Percentiles rank a stretch among this genome's conserved stretches.
phyloP scores from a whole-genome alignment of 2,329 filamentous ascomycete genomes.

The Fusarium sororula region DNA sequence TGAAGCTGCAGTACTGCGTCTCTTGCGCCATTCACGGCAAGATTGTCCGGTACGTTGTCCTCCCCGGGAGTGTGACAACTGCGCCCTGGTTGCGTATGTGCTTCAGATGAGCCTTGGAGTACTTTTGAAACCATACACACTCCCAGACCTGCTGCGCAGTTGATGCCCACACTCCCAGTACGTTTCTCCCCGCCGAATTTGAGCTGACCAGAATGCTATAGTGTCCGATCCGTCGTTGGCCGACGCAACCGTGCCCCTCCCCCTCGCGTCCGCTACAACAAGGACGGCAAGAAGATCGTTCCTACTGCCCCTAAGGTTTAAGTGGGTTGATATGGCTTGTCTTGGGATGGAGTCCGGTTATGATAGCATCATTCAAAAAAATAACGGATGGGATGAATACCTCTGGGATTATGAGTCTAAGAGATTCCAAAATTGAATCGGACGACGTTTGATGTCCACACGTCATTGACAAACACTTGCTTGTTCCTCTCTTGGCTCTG shows the following conservation, averaged over 20 bases:
- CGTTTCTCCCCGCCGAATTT: constrained; percentile 17
- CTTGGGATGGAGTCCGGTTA: constrained; percentile 52
- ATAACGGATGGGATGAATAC: constrained; percentile 50
- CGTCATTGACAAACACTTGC: constrained; percentile 22
- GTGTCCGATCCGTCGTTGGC: constrained; percentile 95
- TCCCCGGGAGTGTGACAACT: constrained; percentile 68
- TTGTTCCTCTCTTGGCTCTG: too few species aligned
- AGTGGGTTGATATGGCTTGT: constrained; percentile 38
- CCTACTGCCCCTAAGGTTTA: constrained; percentile 67
- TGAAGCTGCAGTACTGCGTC: constrained; percentile 99
- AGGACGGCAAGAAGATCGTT: constrained; percentile 99
- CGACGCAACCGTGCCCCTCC: constrained; percentile 99
- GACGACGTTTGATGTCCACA: constrained; percentile 39
- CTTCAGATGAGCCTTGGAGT: constrained; percentile 70
- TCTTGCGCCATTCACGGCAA: constrained; percentile 99
- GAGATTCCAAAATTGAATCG: constrained; percentile 45
- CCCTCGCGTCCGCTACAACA: constrained; percentile 98
- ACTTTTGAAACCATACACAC: constrained; percentile 46
- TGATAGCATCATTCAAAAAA: constrained; percentile 50
- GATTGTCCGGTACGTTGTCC: constrained; percentile 96
- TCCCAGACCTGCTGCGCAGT: constrained; percentile 34
- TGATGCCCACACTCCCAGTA: constrained; percentile 31
- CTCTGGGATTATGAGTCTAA: constrained; percentile 46
- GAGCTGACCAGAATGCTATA: constrained; percentile 61
- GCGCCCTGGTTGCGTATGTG: constrained; percentile 56